Evolutionary conservation across 768 basidiomycete genomes (phyloP).

Genomic region (Collybia mongolica): DNA sequence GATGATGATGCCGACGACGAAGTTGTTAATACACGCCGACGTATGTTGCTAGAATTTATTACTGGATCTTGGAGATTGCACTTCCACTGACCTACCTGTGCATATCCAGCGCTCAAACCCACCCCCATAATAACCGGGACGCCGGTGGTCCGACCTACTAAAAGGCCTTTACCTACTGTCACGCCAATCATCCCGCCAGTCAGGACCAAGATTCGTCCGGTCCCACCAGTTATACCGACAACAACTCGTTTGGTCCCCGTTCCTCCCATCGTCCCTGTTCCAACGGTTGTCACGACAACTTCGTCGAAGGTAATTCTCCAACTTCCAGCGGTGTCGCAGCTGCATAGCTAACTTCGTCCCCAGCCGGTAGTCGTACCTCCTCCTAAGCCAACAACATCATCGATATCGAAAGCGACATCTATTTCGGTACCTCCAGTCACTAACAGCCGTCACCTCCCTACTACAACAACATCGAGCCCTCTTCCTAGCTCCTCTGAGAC

Average conservation of each 20-base stretch:
- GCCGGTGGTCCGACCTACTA: too few species aligned
- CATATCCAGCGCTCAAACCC: too few species aligned
- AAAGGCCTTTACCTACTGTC: too few species aligned
- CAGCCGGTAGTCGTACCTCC: neutral
- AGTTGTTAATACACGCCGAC: too few species aligned
- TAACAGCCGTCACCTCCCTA: neutral
- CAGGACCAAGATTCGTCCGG: too few species aligned
- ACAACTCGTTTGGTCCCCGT: too few species aligned
- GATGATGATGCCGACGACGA: neutral
- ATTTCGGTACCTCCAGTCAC: neutral
- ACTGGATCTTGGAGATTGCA: too few species aligned
- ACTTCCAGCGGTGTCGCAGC: neutral
- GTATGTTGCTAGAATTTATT: neutral
- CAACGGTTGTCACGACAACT: too few species aligned
- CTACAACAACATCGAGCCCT: neutral
- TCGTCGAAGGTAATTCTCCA: neutral
- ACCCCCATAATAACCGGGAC: neutral
- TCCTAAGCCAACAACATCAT: slow-evolving; percentile 2
- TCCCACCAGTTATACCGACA: too few species aligned
- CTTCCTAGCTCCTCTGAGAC: slow-evolving; percentile 2
- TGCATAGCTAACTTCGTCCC: neutral
- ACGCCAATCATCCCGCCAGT: too few species aligned
- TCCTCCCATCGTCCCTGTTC: too few species aligned
- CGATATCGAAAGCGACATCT: neutral
- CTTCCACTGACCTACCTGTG: too few species aligned